These are phyloP conservation scores for Arachis monticola DNA, from an alignment of 331 rosid genomes.

Conservation along the genomic window DNA sequence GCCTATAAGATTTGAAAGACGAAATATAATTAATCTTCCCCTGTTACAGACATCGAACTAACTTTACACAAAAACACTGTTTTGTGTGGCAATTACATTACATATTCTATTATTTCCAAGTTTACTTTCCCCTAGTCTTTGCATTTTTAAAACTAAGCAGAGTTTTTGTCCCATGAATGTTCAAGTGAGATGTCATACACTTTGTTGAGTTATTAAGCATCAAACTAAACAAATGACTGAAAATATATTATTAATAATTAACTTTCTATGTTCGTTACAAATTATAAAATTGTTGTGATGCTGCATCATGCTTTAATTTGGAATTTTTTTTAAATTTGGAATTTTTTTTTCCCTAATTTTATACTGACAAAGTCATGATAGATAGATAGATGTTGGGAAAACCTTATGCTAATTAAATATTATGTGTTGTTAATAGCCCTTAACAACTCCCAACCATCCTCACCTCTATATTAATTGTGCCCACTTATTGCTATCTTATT, in stretches of 20 bases:
- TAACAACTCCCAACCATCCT: conserved; percentile 39
- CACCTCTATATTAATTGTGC: too few species aligned
- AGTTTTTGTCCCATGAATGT: conserved; percentile 51
- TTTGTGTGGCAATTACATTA: conserved; percentile 19
- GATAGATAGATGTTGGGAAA: conserved; percentile 33
- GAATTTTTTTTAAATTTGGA: too few species aligned
- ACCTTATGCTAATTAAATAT: conserved; percentile 32
- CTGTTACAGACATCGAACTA: conserved; percentile 9
- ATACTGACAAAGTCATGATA: conserved; percentile 48
- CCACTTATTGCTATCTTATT: conserved; percentile 39
- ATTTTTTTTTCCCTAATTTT: neutral
- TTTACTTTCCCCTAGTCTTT: conserved; percentile 40
- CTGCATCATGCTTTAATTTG: conserved; percentile 36
- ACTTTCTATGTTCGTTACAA: conserved; percentile 51
- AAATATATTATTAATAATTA: conserved; percentile 39
- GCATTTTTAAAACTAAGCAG: conserved; percentile 54
- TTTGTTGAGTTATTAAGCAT: conserved; percentile 34
- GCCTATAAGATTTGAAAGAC: conserved; percentile 8
- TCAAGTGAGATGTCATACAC: conserved; percentile 47
- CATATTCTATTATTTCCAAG: conserved; percentile 25
- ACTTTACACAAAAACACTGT: conserved; percentile 32
- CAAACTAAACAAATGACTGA: conserved; percentile 39
- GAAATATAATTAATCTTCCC: conserved; percentile 2
- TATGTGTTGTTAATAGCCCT: conserved; percentile 2
- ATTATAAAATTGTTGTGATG: conserved; percentile 28